Percentiles rank a stretch among this genome's conserved stretches.
Conservation (phyloP, 2,329 filamentous ascomycete genomes). For the Fusarium sp. region DNA sequence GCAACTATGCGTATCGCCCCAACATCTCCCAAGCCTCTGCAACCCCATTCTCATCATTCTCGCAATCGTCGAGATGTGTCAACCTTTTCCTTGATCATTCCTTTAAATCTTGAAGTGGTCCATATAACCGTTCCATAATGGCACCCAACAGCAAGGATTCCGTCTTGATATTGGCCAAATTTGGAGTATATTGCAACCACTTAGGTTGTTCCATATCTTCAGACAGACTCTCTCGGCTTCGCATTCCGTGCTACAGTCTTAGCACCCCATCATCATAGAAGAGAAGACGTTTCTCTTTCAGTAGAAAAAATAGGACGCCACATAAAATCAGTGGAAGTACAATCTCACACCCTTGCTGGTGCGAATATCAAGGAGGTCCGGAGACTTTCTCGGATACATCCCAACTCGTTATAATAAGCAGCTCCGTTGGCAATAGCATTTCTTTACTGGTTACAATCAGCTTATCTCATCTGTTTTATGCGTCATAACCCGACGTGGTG, state of each 20-base stretch:
- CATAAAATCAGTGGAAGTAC: neutral
- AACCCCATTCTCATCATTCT: neutral
- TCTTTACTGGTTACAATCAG: neutral
- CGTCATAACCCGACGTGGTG: neutral
- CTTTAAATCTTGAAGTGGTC: neutral
- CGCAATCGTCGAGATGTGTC: neutral
- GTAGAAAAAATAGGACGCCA: neutral
- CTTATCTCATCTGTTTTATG: neutral
- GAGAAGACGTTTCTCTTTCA: neutral
- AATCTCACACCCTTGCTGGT: neutral
- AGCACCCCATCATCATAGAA: neutral
- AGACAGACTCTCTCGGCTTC: neutral
- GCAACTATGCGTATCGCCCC: neutral
- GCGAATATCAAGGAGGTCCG: neutral
- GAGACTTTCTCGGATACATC: constrained; percentile 23
- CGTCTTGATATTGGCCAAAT: neutral
- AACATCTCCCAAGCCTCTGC: neutral
- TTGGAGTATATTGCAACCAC: neutral
- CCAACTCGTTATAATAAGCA: neutral
- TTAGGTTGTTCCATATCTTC: too few species aligned
- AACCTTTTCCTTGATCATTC: neutral
- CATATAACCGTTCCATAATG: too few species aligned
- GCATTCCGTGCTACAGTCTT: neutral
- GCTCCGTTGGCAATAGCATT: neutral
- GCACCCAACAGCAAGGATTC: neutral